These are phyloP conservation scores for Gossypium longicalyx DNA, from an alignment of 345 rosid species.

Conservation along the genomic window DNA sequence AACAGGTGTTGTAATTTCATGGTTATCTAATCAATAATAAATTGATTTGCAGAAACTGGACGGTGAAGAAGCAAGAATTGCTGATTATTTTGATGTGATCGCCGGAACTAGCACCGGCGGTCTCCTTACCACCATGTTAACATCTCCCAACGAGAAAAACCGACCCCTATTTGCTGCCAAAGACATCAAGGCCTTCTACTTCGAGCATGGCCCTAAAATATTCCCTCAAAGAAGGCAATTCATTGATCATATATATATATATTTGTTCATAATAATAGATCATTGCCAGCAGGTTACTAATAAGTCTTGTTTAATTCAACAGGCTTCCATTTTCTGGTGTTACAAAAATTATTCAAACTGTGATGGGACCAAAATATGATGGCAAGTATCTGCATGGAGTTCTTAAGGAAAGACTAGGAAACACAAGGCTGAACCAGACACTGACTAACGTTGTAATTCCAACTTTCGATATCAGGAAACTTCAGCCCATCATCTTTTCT, in stretches of 20 bases:
- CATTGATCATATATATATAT: too few relatives aligned
- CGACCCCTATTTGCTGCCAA: slow-evolving; percentile 52
- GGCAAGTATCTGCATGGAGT: slow-evolving; percentile 37
- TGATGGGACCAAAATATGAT: slow-evolving; percentile 39
- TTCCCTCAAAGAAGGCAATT: slow-evolving; percentile 37
- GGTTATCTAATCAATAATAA: not conserved
- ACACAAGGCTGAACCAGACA: slow-evolving; percentile 25
- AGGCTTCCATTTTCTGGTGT: not conserved
- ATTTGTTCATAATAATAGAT: too few relatives aligned
- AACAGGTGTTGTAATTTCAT: not conserved
- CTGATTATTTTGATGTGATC: slow-evolving; percentile 58
- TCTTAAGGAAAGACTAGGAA: slow-evolving; percentile 35
- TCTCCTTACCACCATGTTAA: slow-evolving; percentile 50
- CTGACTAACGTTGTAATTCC: slow-evolving; percentile 47
- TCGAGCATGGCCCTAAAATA: slow-evolving; percentile 34
- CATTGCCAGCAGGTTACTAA: too few relatives aligned
- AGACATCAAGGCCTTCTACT: slow-evolving; percentile 40
- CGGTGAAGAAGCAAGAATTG: slow-evolving; percentile 43
- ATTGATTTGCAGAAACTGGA: slow-evolving; percentile 36
- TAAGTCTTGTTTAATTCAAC: not conserved
- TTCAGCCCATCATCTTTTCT: slow-evolving; percentile 49
- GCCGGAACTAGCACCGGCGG: slow-evolving; percentile 59
- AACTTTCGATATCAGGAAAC: slow-evolving; percentile 42
- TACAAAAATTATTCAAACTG: not conserved
- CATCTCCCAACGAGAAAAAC: slow-evolving; percentile 37